phyloP scores from a whole-genome alignment of 768 basidiomycete genomes.

The Baorangia bicolor region DNA sequence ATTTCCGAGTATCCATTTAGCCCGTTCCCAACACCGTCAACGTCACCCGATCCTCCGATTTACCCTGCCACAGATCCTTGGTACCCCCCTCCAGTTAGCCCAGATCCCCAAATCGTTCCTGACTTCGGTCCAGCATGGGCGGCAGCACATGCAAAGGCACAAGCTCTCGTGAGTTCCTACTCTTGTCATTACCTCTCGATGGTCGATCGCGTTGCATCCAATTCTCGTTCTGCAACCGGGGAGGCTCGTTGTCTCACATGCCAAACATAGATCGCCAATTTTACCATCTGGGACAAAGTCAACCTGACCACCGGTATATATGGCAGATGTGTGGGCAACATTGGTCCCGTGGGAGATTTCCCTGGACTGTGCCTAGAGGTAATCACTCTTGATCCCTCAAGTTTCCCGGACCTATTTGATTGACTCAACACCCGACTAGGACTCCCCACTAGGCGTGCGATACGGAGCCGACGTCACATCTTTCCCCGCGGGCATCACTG shows the following conservation, averaged over 20 bases:
- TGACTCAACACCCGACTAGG: not conserved
- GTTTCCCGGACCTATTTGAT: not conserved
- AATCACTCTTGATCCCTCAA: not conserved
- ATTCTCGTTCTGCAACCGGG: not conserved
- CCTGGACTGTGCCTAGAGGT: not conserved
- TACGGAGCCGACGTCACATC: not conserved
- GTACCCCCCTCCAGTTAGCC: constrained; percentile 49
- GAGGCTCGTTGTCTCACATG: constrained; percentile 1
- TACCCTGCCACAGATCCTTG: constrained; percentile 53
- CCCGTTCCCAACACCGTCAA: constrained; percentile 57
- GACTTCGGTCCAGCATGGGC: constrained; percentile 49
- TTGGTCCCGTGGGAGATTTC: not conserved
- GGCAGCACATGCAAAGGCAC: constrained; percentile 53
- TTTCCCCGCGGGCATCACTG: not conserved
- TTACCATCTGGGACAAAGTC: constrained; percentile 47
- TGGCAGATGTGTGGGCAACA: not conserved
- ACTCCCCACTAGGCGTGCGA: not conserved
- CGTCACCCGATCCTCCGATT: constrained; percentile 45
- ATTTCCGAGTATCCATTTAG: constrained; percentile 43
- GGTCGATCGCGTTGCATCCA: not conserved
- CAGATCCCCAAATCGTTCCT: constrained; percentile 34
- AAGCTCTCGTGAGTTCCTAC: constrained; percentile 39
- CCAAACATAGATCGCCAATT: constrained; percentile 37
- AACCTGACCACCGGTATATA: not conserved
- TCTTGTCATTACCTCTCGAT: not conserved